These are phyloP conservation scores for Aspergillus hortae DNA, from an alignment of 2,329 filamentous ascomycete species.

Conservation along the genomic window DNA sequence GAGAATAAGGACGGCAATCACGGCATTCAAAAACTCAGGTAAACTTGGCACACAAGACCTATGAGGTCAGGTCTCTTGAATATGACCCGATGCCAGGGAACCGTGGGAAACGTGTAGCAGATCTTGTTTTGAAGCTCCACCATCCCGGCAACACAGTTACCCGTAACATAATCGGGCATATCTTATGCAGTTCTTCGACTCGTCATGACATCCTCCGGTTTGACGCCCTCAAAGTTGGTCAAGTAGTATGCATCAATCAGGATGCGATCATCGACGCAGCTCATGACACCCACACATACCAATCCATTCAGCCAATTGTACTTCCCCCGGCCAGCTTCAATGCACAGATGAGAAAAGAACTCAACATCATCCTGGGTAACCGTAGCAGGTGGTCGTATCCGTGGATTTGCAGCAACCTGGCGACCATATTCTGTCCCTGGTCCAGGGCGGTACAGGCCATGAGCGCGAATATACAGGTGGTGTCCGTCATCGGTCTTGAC, in stretches of 20 bases:
- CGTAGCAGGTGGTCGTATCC: slow-evolving; percentile 10
- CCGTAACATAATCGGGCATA: no score
- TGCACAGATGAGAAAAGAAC: slow-evolving; percentile 23
- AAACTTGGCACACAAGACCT: no score
- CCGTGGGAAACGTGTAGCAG: no score
- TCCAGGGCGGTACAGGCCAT: slow-evolving; percentile 22
- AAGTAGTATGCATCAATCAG: slow-evolving; percentile 23
- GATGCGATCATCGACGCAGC: slow-evolving; percentile 18
- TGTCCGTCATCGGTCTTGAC: slow-evolving; percentile 18
- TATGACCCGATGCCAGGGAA: no score
- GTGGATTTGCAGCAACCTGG: slow-evolving; percentile 14
- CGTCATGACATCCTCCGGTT: slow-evolving; percentile 19
- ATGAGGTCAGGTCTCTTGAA: no score
- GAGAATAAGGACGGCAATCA: no score
- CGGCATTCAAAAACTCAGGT: no score
- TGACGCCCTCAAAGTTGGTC: slow-evolving; percentile 18
- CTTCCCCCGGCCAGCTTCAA: slow-evolving; percentile 18
- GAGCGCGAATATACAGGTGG: slow-evolving; percentile 22
- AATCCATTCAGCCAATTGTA: slow-evolving; percentile 26
- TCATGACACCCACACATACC: slow-evolving; percentile 22
- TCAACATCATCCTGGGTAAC: slow-evolving; percentile 22
- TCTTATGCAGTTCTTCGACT: slow-evolving; percentile 1
- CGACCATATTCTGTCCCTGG: slow-evolving; percentile 21
- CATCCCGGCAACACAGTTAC: no score
- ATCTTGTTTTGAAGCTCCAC: no score